Base-by-base conservation (phyloP, 2,329 filamentous ascomycete genomes). In the Phaeomoniella chlamydospora region DNA sequence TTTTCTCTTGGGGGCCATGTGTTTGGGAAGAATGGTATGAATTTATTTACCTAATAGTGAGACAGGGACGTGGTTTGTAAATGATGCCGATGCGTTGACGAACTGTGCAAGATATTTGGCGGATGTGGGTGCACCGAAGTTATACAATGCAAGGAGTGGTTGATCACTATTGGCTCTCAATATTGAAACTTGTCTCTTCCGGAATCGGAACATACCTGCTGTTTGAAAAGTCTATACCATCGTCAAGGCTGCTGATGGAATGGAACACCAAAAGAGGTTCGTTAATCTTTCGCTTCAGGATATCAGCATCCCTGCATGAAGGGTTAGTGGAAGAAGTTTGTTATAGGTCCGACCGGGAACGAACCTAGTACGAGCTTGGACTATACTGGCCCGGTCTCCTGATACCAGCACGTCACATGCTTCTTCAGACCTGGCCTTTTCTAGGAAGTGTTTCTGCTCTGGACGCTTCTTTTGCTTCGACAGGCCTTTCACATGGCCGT, bases 61-160 rank as follows among this genome's bases (percentile, higher is more conserved):
- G 2, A 55, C 42, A 0, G 74, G 73, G 4, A 78, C 61, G 36
- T 74, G 66, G 48, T 78, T 78, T 37, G 72, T 55, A 46, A 67
- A 70, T 0, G 67, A 65, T 1, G 64, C 48, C 10, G 65, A 54
- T 2, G 70, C 57, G 5, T 58, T 46, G 22, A 77, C 53, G 49
- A 70, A 74, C 42, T 77, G 70, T 5, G 62, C 58, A 3, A 78
- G 57, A 42, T 77, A 79, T 48, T 77, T 78, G 12, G 64, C 69
- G 2, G 65, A 54, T 2, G 56, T 42, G 0, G 64, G 56, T 15
- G 56, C 55, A 6, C 64, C 63, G 47, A 74, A 77, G 41, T 69
- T 56, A 44, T 72, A 75, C 2, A 63, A 57, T 14, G 67, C 67
- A 1, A 64, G 51, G 1, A 67, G 45, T 1, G 56, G 49, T 0